Conservation (phyloP, 2,329 filamentous ascomycete genomes). For the Alternaria consortialis region DNA sequence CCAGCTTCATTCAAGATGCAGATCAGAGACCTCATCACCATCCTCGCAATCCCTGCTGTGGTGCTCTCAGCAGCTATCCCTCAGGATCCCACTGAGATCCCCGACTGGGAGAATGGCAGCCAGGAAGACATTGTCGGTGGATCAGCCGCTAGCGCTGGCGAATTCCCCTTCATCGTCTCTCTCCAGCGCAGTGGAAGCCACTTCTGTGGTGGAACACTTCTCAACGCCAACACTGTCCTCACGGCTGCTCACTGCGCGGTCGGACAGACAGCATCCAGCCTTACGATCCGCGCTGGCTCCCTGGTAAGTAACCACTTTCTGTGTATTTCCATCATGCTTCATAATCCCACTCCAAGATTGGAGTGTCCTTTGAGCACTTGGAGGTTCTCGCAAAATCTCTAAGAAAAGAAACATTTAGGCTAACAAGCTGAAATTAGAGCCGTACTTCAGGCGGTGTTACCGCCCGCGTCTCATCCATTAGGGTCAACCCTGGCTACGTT, state of each 20-base stretch:
- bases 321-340: neutral
- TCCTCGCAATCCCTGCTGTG: constrained; percentile 25
- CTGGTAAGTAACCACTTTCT: constrained; percentile 3
- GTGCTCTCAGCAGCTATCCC: constrained; percentile 35
- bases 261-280: neutral
- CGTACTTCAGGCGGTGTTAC: constrained; percentile 31
- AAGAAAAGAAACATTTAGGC: neutral
- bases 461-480: constrained; percentile 28
- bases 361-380: neutral
- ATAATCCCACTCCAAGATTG: neutral
- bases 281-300: constrained; percentile 31
- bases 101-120: constrained; percentile 2
- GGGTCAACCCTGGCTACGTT: constrained; percentile 33
- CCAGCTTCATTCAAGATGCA: constrained; percentile 3
- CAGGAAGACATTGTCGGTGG: constrained; percentile 37
- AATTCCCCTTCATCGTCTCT: constrained; percentile 43
- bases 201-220: constrained; percentile 41
- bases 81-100: constrained; percentile 24
- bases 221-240: constrained; percentile 41
- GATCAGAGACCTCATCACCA: constrained; percentile 2
- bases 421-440: constrained; percentile 7
- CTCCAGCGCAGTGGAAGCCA: constrained; percentile 32
- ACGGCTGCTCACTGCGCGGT: constrained; percentile 41
- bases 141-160: constrained; percentile 28
- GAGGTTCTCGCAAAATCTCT: neutral